Conservation (phyloP, 1,284 basidiomycete species). For the Ustilago tritici region DNA sequence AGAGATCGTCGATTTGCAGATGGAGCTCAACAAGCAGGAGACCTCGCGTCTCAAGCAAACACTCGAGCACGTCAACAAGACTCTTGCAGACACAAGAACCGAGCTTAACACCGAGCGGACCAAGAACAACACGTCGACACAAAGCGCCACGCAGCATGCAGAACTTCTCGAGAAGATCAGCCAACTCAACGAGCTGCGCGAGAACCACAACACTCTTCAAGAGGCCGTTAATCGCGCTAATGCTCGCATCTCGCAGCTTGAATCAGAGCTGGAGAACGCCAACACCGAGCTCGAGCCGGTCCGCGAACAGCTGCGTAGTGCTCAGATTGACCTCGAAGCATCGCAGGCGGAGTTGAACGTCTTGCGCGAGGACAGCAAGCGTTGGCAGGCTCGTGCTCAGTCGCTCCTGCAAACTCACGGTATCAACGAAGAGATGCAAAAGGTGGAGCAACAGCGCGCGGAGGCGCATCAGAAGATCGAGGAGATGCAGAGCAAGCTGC, state of each 20-base stretch:
- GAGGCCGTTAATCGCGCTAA: conserved; percentile 81
- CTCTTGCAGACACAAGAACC: conserved; percentile 77
- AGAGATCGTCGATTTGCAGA: conserved; percentile 87
- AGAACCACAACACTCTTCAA: conserved; percentile 86
- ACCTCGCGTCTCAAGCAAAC: conserved; percentile 80
- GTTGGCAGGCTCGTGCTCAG: conserved; percentile 86
- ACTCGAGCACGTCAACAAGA: conserved; percentile 79
- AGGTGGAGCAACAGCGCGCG: conserved; percentile 62
- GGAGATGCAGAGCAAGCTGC: conserved; percentile 41
- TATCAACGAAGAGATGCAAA: conserved; percentile 75
- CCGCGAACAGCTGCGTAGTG: conserved; percentile 78
- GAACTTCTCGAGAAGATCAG: conserved; percentile 89
- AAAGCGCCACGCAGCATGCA: conserved; percentile 81
- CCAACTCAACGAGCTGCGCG: conserved; percentile 84
- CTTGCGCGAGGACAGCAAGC: conserved; percentile 81
- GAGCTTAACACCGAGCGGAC: conserved; percentile 59
- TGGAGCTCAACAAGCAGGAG: conserved; percentile 87
- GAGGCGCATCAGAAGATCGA: conserved; percentile 51
- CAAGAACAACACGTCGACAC: conserved; percentile 64
- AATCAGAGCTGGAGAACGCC: conserved; percentile 71
- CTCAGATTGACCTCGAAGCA: conserved; percentile 81
- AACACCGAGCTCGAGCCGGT: conserved; percentile 80
- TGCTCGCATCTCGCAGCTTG: conserved; percentile 72
- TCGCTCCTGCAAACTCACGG: conserved; percentile 86
- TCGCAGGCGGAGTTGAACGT: conserved; percentile 78